Evolutionary conservation across 2,329 filamentous ascomycete genomes (phyloP).

Genomic region (Myriosclerotinia scirpicola): DNA sequence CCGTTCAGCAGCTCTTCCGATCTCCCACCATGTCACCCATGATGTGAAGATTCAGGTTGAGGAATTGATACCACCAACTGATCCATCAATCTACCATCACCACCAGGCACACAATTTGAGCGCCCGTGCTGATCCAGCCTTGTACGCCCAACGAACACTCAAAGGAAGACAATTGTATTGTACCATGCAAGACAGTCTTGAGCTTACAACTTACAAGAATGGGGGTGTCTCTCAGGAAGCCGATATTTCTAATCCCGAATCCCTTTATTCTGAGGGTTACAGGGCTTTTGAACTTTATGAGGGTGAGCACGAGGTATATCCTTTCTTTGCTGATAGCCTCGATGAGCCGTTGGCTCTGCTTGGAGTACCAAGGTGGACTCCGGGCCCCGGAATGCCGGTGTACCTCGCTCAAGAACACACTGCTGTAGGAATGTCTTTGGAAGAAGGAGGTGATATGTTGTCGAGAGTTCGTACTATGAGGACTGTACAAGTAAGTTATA

Average conservation of each 20-base stretch:
- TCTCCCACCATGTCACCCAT: background rate
- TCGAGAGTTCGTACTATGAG: no score
- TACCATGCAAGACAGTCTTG: background rate
- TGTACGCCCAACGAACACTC: background rate
- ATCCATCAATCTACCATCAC: background rate
- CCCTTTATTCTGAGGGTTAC: background rate
- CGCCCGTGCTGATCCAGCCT: background rate
- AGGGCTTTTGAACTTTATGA: background rate
- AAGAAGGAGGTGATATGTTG: background rate
- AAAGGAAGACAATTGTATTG: background rate
- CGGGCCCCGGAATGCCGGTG: no score
- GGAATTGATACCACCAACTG: background rate
- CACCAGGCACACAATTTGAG: background rate
- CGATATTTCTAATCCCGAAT: background rate
- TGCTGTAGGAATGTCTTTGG: background rate
- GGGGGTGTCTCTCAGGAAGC: constrained; percentile 4
- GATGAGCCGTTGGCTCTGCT: background rate
- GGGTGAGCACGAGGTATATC: background rate
- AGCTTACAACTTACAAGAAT: background rate
- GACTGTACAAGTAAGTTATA: background rate
- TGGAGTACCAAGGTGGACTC: no score
- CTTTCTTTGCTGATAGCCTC: background rate
- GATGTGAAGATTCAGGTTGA: background rate
- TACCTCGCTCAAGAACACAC: background rate
- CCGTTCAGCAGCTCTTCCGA: background rate